Percentiles rank a stretch among this genome's conserved stretches.
phyloP scores from a whole-genome alignment of 148 eudicot genomes.

The Rhododendron henanense region DNA sequence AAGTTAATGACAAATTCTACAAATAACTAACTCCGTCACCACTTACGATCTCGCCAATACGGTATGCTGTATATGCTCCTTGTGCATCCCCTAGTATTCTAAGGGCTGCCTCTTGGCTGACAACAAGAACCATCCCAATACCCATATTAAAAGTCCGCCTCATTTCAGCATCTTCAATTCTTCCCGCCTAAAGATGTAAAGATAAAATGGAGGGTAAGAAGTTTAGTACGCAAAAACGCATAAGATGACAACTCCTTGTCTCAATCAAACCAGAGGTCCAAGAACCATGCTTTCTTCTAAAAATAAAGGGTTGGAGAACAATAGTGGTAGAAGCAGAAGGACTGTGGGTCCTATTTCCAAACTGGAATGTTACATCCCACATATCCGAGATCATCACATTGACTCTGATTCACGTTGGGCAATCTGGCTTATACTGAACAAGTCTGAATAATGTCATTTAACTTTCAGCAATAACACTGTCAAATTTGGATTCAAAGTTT shows the following conservation, averaged over 20 bases:
- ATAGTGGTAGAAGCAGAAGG: background rate
- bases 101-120: conserved; percentile 59
- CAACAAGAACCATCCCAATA: conserved; percentile 90
- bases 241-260: background rate
- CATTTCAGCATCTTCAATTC: conserved; percentile 80
- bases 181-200: conserved; percentile 54
- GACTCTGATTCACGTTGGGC: background rate
- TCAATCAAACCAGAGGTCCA: background rate
- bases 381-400: background rate
- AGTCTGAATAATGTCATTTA: background rate
- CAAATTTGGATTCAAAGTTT: background rate
- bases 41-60: conserved; percentile 70
- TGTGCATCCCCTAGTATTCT: conserved; percentile 47
- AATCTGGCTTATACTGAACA: background rate
- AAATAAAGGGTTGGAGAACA: background rate
- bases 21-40: conserved; percentile 70
- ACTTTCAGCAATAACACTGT: background rate
- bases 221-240: background rate
- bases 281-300: background rate
- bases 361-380: background rate
- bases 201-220: background rate
- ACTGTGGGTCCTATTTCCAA: background rate
- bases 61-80: conserved; percentile 34
- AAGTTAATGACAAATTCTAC: background rate
- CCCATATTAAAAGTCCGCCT: conserved; percentile 90